Evolutionary conservation across 495 filamentous ascomycete species (phyloP).

Genomic region (Penicillium soppii): DNA sequence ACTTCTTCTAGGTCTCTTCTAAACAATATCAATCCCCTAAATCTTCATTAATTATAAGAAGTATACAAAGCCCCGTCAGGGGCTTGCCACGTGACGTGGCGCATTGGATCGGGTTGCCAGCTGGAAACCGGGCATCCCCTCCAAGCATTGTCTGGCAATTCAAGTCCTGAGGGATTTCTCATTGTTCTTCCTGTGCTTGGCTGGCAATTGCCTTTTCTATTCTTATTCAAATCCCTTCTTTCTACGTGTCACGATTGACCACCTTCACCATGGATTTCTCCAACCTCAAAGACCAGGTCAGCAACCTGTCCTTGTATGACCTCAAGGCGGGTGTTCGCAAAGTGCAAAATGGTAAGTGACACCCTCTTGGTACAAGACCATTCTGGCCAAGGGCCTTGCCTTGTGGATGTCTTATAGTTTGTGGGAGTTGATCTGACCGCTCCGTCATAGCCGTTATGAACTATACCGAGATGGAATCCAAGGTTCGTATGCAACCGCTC

Average conservation of each 20-base stretch:
- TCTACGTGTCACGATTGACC: constrained; percentile 15
- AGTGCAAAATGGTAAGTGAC: constrained; percentile 87
- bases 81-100: constrained; percentile 41
- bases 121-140: constrained; percentile 30
- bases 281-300: constrained; percentile 82
- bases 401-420: constrained; percentile 7
- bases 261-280: constrained; percentile 74
- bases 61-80: constrained; percentile 26
- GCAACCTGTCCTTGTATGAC: constrained; percentile 94
- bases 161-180: constrained; percentile 17
- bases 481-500: constrained; percentile 56
- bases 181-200: constrained; percentile 16
- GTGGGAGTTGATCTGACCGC: constrained; percentile 17
- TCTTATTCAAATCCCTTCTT: constrained; percentile 2
- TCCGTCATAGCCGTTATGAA: constrained; percentile 85
- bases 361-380: background rate
- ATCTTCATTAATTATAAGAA: no score
- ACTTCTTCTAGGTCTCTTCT: no score
- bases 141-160: constrained; percentile 10
- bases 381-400: constrained; percentile 6
- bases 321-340: constrained; percentile 96
- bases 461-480: constrained; percentile 99
- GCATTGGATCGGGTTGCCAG: constrained; percentile 34
- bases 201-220: constrained; percentile 9
- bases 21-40: no score